phyloP scores from a whole-genome alignment of 2,329 filamentous ascomycete species.

The Dactylonectria macrodidyma region DNA sequence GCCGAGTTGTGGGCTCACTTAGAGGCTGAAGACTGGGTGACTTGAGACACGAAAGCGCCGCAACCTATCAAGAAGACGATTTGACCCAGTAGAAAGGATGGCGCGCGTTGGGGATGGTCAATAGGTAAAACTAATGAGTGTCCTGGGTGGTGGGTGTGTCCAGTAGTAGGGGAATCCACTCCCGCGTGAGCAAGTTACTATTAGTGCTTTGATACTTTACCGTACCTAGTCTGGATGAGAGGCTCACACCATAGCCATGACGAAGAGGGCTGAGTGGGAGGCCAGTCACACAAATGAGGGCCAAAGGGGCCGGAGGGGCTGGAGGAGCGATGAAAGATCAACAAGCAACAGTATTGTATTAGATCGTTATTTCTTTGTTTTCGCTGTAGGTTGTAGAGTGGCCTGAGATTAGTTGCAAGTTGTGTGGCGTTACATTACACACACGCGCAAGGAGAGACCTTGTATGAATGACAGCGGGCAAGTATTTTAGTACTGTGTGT shows the following conservation, averaged over 20 bases:
- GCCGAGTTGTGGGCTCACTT: conserved; percentile 28
- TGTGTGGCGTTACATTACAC: conserved; percentile 11
- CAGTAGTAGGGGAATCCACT: conserved; percentile 31
- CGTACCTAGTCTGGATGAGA: not conserved
- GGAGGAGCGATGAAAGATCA: not conserved
- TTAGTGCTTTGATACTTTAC: conserved; percentile 1
- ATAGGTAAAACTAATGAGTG: conserved; percentile 26
- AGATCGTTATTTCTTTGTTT: conserved; percentile 10
- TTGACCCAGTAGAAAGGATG: conserved; percentile 17
- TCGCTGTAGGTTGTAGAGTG: not conserved
- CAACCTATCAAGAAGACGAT: conserved; percentile 30
- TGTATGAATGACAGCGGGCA: conserved; percentile 21
- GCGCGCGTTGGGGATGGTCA: conserved; percentile 22
- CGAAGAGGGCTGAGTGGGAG: conserved; percentile 5
- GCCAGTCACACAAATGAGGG: not conserved
- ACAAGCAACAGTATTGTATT: conserved; percentile 5
- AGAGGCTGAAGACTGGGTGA: conserved; percentile 12
- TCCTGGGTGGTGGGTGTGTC: conserved; percentile 28
- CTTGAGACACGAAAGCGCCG: conserved; percentile 2
- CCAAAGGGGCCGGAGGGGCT: not conserved
- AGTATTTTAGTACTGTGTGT: conserved; percentile 13
- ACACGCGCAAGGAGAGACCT: conserved; percentile 7
- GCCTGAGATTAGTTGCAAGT: not conserved
- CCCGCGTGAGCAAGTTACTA: conserved; percentile 32
- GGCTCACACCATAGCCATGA: conserved; percentile 9